Percentiles rank a stretch among this genome's conserved stretches.
These are phyloP conservation scores for Stentor coeruleus DNA, from an alignment of 73 alveolate genomes.

Conservation along the genomic window DNA sequence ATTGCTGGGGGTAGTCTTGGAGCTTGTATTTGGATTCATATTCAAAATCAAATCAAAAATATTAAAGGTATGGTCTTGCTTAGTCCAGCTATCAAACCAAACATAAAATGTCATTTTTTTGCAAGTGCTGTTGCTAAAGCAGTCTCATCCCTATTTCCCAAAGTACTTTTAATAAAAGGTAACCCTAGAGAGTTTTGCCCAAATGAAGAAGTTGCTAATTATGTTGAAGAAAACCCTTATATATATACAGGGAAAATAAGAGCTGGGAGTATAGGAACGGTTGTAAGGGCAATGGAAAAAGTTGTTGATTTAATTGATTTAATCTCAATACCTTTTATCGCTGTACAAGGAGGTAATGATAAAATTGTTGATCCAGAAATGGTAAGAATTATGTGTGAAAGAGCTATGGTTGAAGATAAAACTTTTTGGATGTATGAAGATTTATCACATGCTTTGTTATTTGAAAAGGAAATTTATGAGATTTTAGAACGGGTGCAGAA, in stretches of 20 bases:
- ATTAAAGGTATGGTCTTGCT: background rate
- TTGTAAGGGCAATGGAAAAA: background rate
- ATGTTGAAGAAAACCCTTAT: background rate
- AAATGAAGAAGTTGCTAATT: background rate
- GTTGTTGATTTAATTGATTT: background rate
- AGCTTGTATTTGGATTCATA: background rate
- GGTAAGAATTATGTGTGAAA: no score
- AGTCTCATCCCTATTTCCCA: background rate
- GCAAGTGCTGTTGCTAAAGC: background rate
- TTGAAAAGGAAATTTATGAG: background rate
- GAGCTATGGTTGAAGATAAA: background rate
- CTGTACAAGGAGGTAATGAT: background rate
- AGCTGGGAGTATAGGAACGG: background rate
- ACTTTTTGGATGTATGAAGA: background rate
- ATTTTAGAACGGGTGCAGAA: background rate
- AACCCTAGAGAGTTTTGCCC: background rate
- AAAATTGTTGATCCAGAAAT: background rate
- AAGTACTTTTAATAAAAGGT: background rate
- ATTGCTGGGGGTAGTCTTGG: background rate
- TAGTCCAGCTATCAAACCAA: background rate
- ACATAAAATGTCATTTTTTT: background rate
- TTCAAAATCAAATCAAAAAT: background rate
- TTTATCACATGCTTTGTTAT: background rate
- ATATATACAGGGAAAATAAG: background rate
- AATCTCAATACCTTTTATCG: no score